phyloP scores from a whole-genome alignment of 2,329 filamentous ascomycete species.

The Nothophoma quercina region DNA sequence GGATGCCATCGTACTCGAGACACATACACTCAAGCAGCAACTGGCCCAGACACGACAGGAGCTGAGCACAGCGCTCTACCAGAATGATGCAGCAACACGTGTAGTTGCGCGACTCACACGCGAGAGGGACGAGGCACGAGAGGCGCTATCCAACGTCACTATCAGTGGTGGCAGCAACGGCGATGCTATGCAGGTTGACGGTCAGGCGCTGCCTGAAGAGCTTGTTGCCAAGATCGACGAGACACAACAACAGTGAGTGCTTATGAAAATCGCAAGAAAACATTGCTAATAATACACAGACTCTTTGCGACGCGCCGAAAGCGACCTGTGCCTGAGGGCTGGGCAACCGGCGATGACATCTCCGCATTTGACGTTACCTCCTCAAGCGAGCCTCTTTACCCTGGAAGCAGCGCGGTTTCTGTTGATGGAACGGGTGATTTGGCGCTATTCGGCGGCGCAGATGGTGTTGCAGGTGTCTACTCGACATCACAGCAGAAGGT shows the following conservation, averaged over 20 bases:
- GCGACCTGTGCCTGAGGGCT: conserved; percentile 82
- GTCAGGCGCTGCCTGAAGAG: conserved; percentile 74
- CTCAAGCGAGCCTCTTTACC: conserved; percentile 65
- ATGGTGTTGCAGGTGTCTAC: conserved; percentile 79
- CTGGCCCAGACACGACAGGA: conserved; percentile 90
- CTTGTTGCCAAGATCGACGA: conserved; percentile 78
- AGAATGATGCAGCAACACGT: conserved; percentile 94
- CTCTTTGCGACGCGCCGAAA: conserved; percentile 90
- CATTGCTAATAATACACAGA: conserved; percentile 57
- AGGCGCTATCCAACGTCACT: conserved; percentile 85
- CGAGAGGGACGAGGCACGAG: conserved; percentile 90
- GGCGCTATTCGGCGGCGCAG: conserved; percentile 76
- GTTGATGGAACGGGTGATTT: conserved; percentile 68
- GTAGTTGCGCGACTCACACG: conserved; percentile 91
- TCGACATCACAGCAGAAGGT: conserved; percentile 80
- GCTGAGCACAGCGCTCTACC: conserved; percentile 90
- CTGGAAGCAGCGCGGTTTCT: conserved; percentile 65
- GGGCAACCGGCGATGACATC: conserved; percentile 80
- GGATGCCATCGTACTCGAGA: conserved; percentile 91
- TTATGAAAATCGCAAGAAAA: background rate
- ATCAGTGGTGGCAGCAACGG: conserved; percentile 68
- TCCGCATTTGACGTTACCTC: conserved; percentile 63
- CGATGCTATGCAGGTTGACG: conserved; percentile 94
- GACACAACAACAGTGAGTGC: conserved; percentile 77
- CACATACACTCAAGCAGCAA: conserved; percentile 89